Evolutionary conservation across 257 asterid genomes (phyloP), one percentile per base, ranked within the genome.

Genomic region (Coffea eugenioides): DNA sequence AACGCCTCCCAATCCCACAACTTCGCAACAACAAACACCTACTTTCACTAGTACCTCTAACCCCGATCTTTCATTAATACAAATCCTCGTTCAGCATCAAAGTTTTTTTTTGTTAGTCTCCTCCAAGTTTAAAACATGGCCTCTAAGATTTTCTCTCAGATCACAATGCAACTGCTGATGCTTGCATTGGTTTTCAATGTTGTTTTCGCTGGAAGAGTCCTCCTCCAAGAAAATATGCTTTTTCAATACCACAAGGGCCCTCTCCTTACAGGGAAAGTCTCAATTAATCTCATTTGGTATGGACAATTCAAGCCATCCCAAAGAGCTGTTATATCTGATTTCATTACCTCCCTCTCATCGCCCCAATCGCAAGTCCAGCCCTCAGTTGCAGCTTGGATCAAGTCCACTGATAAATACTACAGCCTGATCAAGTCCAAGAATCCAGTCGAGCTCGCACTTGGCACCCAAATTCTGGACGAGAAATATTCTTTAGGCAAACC

Each of bases 181-280:
- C 75, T 34, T 73, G 66, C 77, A 3, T 25, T 73, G 66, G 20
- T 31, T 16, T 2, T 73, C 9, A 51, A 51, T 73, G 41, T 73
- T 10, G 77, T 52, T 25, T 73, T 48, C 1, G 77, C 77, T 25
- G 43, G 45, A 21, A 73, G 66, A 31, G 61, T 73, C 25, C 65
- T 62, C 52, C 13, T 0, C 34, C 49, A 67, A 70, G 71, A 13
- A 59, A 76, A 15, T 39, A 77, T 84, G 79, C 79, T 77, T 16
- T 82, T 83, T 49, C 81, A 84, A 20, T 85, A 85, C 88, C 90
- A 87, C 45, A 65, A 76, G 49, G 86, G 86, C 10, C 39, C 81
- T 72, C 86, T 83, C 21, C 84, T 83, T 66, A 23, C 73, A 0
- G 86, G 84, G 1, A 46, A 65, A n/a, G 41, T 76, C 0, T 76